These are phyloP conservation scores for Brassica carinata DNA, from an alignment of 345 rosid species.

Conservation along the genomic window DNA sequence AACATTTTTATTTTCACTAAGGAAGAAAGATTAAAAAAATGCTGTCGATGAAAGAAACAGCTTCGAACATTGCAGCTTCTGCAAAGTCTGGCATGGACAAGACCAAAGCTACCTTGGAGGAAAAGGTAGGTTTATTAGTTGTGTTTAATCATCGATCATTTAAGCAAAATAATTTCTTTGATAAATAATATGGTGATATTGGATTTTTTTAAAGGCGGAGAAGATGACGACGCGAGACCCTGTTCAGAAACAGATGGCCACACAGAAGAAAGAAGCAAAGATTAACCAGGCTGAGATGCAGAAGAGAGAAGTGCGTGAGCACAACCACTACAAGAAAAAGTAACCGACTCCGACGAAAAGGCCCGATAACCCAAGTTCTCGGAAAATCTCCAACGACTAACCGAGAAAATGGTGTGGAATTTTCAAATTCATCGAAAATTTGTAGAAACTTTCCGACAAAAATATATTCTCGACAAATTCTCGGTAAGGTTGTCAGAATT, in stretches of 20 bases:
- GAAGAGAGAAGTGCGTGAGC: slow-evolving; percentile 52
- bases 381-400: too few species aligned
- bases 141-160: neutral
- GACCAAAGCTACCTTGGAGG: slow-evolving; percentile 63
- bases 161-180: neutral
- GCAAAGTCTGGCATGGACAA: slow-evolving; percentile 82
- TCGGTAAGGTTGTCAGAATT: too few species aligned
- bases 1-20: slow-evolving; percentile 6
- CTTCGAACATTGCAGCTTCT: slow-evolving; percentile 71
- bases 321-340: neutral
- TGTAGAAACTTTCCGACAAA: too few species aligned
- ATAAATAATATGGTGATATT: neutral
- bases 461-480: too few species aligned
- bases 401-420: too few species aligned
- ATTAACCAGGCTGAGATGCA: slow-evolving; percentile 49
- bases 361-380: too few species aligned
- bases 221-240: slow-evolving; percentile 57
- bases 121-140: slow-evolving; percentile 52
- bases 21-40: slow-evolving; percentile 25
- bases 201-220: slow-evolving; percentile 46
- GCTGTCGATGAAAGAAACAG: slow-evolving; percentile 61
- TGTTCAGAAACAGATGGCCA: slow-evolving; percentile 57
- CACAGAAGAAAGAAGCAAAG: slow-evolving; percentile 54
- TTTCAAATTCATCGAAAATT: too few species aligned
- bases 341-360: too few species aligned